A percentile compares a stretch with the other conserved stretches of the same genome.
These are phyloP conservation scores for Trametes sanguinea DNA, from an alignment of 768 basidiomycete species.

Conservation along the genomic window DNA sequence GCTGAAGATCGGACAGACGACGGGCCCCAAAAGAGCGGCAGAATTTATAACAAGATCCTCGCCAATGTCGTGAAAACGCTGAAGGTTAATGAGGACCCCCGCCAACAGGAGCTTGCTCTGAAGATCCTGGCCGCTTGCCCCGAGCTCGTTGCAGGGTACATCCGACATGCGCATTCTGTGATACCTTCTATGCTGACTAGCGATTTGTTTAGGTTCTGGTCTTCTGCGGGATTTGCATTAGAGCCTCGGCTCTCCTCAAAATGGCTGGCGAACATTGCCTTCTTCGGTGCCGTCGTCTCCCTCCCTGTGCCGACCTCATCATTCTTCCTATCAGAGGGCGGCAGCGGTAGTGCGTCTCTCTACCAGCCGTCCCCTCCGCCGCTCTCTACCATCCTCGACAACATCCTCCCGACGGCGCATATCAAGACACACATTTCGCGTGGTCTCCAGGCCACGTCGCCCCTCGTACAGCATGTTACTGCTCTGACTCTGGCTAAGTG, in stretches of 20 bases:
- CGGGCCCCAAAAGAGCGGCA: slow-evolving; percentile 43
- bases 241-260: slow-evolving; percentile 87
- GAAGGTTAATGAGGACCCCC: slow-evolving; percentile 86
- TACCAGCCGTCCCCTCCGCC: slow-evolving; percentile 79
- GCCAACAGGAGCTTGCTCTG: slow-evolving; percentile 82
- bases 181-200: neutral
- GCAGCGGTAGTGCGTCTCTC: slow-evolving; percentile 35
- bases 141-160: slow-evolving; percentile 79
- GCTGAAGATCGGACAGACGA: slow-evolving; percentile 29
- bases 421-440: slow-evolving; percentile 77
- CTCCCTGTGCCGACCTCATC: slow-evolving; percentile 66
- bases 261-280: slow-evolving; percentile 89
- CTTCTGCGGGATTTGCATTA: slow-evolving; percentile 64
- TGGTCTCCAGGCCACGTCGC: slow-evolving; percentile 70
- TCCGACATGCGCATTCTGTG: slow-evolving; percentile 5
- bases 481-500: slow-evolving; percentile 78
- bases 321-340: slow-evolving; percentile 52
- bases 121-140: slow-evolving; percentile 84
- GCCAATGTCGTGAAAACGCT: slow-evolving; percentile 70
- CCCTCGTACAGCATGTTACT: slow-evolving; percentile 84
- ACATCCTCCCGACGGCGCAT: slow-evolving; percentile 67
- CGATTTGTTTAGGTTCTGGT: slow-evolving; percentile 62
- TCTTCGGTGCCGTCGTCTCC: slow-evolving; percentile 77
- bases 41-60: slow-evolving; percentile 82
- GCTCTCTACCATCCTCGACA: slow-evolving; percentile 68